Evolutionary conservation across 2,329 filamentous ascomycete genomes (phyloP).

Genomic region (Aureobasidium mangrovei): DNA sequence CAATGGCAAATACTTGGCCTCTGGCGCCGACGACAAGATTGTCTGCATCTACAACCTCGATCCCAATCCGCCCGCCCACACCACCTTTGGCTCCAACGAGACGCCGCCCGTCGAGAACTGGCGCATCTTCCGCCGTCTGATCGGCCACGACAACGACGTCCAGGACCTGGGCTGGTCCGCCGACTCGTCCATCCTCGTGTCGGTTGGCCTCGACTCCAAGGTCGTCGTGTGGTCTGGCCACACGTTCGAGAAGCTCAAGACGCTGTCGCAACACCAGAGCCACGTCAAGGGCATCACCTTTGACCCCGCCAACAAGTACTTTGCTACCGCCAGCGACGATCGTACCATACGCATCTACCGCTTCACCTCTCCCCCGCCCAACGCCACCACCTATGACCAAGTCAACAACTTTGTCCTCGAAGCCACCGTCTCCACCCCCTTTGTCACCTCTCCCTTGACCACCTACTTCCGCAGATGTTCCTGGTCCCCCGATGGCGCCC

Average conservation of each 20-base stretch:
- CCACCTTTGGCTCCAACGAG: constrained; percentile 81
- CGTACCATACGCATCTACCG: constrained; percentile 93
- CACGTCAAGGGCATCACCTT: constrained; percentile 99
- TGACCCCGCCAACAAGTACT: constrained; percentile 98
- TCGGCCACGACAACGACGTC: constrained; percentile 97
- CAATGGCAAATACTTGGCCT: constrained; percentile 90
- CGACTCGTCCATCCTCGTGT: constrained; percentile 91
- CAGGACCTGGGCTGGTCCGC: constrained; percentile 96
- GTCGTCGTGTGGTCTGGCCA: constrained; percentile 97
- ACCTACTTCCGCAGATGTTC: constrained; percentile 96
- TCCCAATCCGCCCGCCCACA: constrained; percentile 64
- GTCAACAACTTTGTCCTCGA: constrained; percentile 94
- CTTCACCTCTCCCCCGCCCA: constrained; percentile 83
- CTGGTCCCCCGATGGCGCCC: constrained; percentile 94
- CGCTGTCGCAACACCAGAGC: constrained; percentile 82
- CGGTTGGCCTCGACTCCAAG: constrained; percentile 93
- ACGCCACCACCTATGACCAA: constrained; percentile 89
- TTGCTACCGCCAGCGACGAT: constrained; percentile 95
- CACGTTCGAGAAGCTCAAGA: constrained; percentile 97
- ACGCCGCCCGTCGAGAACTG: constrained; percentile 92
- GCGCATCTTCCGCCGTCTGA: constrained; percentile 87
- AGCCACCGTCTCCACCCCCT: constrained; percentile 79
- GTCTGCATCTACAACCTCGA: constrained; percentile 95
- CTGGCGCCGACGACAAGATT: constrained; percentile 96
- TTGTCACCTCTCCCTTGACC: constrained; percentile 83